phyloP scores from a whole-genome alignment of 2,329 filamentous ascomycete genomes.

The Apiospora saccharicola region DNA sequence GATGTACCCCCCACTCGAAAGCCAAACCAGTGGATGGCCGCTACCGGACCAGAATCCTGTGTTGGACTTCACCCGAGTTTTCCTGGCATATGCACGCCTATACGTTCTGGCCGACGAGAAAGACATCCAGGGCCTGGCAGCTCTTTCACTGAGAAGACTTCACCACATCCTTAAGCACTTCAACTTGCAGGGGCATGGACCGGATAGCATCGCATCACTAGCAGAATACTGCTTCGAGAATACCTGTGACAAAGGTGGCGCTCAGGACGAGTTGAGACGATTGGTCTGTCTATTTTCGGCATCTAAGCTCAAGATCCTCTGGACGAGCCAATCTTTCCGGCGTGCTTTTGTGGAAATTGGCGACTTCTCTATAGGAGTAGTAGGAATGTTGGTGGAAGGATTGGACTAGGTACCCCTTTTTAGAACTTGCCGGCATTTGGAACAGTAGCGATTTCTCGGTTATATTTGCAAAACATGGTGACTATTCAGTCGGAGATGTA shows the following conservation, averaged over 20 bases:
- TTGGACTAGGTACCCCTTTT: background rate
- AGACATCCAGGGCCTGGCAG: constrained; percentile 41
- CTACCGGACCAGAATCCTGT: constrained; percentile 29
- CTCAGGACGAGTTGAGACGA: constrained; percentile 24
- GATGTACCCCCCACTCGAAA: background rate
- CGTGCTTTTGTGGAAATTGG: background rate
- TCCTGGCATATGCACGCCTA: constrained; percentile 49
- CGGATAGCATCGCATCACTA: constrained; percentile 41
- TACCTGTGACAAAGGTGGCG: constrained; percentile 32
- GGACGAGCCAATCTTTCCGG: background rate
- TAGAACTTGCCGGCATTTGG: too few species aligned
- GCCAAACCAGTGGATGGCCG: background rate
- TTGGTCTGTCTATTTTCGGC: background rate
- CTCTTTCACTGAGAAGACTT: constrained; percentile 39
- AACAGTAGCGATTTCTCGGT: too few species aligned
- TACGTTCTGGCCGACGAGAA: constrained; percentile 34
- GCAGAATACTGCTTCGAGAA: constrained; percentile 46
- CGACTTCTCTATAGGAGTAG: background rate
- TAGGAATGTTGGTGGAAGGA: background rate
- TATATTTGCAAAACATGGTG: too few species aligned
- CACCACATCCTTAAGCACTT: background rate
- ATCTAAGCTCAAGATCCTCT: background rate
- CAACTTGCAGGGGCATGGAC: constrained; percentile 25
- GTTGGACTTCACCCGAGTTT: constrained; percentile 43
- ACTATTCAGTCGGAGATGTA: too few species aligned